Conservation (phyloP, 192 early-diverging fungal genomes). For the Linnemannia zychae region DNA sequence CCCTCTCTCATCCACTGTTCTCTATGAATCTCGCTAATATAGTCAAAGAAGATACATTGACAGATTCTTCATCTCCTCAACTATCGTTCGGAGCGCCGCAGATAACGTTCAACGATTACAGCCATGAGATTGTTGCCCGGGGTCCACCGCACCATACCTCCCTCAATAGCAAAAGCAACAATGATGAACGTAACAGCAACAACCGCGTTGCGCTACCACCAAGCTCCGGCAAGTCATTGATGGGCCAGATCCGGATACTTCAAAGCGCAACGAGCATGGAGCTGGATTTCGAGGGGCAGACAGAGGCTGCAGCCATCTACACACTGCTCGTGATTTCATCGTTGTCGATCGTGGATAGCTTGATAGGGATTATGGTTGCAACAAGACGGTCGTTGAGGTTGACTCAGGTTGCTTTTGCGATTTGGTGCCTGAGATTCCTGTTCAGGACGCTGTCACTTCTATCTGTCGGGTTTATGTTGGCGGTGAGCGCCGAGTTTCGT, state of each 20-base stretch:
- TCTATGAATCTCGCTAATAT: too few species aligned
- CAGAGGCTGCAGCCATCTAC: slow-evolving; percentile 30
- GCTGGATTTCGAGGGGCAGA: slow-evolving; percentile 26
- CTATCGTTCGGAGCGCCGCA: not conserved
- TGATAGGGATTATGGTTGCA: slow-evolving; percentile 44
- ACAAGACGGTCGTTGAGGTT: slow-evolving; percentile 34
- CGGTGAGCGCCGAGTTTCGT: not conserved
- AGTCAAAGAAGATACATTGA: not conserved
- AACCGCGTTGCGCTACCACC: not conserved
- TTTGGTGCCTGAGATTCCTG: slow-evolving; percentile 47
- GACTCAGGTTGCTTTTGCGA: slow-evolving; percentile 41
- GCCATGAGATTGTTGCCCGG: not conserved
- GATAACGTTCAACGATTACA: not conserved
- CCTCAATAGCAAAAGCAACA: not conserved
- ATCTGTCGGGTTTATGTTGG: slow-evolving; percentile 30
- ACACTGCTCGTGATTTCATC: slow-evolving; percentile 33
- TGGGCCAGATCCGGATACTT: slow-evolving; percentile 17
- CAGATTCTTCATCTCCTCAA: not conserved
- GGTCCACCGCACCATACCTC: not conserved
- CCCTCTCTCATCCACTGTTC: not conserved
- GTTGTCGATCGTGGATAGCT: slow-evolving; percentile 42
- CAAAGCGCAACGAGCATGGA: not conserved
- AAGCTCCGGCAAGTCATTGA: not conserved
- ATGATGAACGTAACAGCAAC: not conserved
- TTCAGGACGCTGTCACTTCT: slow-evolving; percentile 34